phyloP scores from a whole-genome alignment of 306 rosid species.

The Senna tora region DNA sequence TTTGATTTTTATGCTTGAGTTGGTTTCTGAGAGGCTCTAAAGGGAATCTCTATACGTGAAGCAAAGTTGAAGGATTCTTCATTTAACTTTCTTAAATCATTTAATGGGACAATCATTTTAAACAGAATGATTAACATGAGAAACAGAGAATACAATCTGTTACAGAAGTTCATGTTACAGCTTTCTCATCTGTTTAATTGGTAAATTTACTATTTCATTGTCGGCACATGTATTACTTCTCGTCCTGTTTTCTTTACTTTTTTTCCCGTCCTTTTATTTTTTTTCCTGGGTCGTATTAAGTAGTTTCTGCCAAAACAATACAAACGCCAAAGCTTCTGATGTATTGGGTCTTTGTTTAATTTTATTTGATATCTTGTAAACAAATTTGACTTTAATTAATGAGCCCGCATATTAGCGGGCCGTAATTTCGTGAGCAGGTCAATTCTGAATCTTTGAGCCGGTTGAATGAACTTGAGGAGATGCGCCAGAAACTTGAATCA shows the following conservation, averaged over 20 bases:
- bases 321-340: not conserved
- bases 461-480: conserved; percentile 73
- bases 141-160: not conserved
- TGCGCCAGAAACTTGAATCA: conserved; percentile 79
- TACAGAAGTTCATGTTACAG: not conserved
- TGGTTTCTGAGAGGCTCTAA: conserved; percentile 23
- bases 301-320: not conserved
- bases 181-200: not conserved
- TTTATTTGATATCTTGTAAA: not conserved
- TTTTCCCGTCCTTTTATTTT: not conserved
- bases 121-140: not conserved
- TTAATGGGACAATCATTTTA: not conserved
- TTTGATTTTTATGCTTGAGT: conserved; percentile 16
- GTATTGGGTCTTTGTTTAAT: not conserved
- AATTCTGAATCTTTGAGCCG: conserved; percentile 72
- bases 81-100: not conserved
- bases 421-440: conserved; percentile 66
- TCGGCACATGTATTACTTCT: conserved; percentile 11
- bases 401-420: conserved; percentile 70
- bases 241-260: not conserved
- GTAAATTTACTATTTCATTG: not conserved
- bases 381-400: conserved; percentile 46
- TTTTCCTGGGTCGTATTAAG: not conserved
- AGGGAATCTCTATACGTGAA: not conserved
- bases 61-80: not conserved